Conservation (phyloP, 306 rosid genomes). For the Lupinus albus region DNA sequence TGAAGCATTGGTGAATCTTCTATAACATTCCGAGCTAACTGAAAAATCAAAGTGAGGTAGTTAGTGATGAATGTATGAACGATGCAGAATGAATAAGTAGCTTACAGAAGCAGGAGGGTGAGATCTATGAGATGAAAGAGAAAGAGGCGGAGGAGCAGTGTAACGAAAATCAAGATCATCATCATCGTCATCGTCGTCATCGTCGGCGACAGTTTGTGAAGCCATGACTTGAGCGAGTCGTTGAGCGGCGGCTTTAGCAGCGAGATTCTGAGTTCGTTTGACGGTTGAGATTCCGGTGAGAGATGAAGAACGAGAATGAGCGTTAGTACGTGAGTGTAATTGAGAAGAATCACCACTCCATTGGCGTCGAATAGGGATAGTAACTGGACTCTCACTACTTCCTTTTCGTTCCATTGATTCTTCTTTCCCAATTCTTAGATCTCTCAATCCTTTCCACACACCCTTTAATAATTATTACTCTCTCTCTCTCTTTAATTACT, state of each 20-base stretch:
- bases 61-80: background rate
- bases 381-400: constrained; percentile 33
- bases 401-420: background rate
- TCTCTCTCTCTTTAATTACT: no score
- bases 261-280: constrained; percentile 89
- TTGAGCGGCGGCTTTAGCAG: constrained; percentile 97
- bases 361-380: constrained; percentile 44
- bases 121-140: constrained; percentile 68
- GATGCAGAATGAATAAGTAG: constrained; percentile 31
- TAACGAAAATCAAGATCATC: constrained; percentile 81
- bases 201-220: constrained; percentile 76
- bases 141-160: constrained; percentile 85
- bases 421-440: no score
- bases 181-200: constrained; percentile 62
- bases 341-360: constrained; percentile 49
- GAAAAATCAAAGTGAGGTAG: background rate
- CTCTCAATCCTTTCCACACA: background rate
- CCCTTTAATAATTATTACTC: no score
- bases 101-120: constrained; percentile 61
- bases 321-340: background rate
- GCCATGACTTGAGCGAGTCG: constrained; percentile 99
- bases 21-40: constrained; percentile 59
- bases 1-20: constrained; percentile 56
- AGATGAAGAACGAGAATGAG: constrained; percentile 83
- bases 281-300: constrained; percentile 70